A percentile compares a stretch with the other conserved stretches of the same genome.
phyloP scores from a whole-genome alignment of 192 early-diverging fungal species.

The Podila epigama region DNA sequence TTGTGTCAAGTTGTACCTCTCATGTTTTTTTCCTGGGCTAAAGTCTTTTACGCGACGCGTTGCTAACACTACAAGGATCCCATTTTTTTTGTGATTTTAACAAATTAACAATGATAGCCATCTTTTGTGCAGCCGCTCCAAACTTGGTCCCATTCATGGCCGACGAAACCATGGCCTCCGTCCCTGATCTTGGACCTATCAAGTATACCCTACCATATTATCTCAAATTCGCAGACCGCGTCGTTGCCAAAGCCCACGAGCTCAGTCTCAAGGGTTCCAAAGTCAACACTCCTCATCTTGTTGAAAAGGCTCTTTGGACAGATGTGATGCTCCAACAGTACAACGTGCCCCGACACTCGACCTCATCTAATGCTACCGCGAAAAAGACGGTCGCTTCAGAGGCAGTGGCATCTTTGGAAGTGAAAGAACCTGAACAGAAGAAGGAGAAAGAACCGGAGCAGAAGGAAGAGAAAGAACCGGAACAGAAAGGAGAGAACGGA shows the following conservation, averaged over 20 bases:
- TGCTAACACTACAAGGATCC: too few species aligned
- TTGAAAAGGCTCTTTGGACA: constrained; percentile 39
- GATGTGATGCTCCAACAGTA: constrained; percentile 38
- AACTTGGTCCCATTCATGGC: constrained; percentile 44
- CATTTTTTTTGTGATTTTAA: neutral
- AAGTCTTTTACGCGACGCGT: too few species aligned
- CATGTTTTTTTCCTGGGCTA: neutral
- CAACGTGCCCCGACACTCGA: too few species aligned
- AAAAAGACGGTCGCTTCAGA: too few species aligned
- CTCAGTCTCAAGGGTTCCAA: constrained; percentile 5
- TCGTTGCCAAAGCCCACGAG: constrained; percentile 25
- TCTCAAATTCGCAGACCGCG: constrained; percentile 39
- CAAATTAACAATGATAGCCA: constrained; percentile 3
- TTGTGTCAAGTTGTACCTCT: neutral
- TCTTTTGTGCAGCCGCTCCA: constrained; percentile 34
- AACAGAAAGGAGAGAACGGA: too few species aligned
- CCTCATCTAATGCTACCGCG: too few species aligned
- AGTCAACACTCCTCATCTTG: constrained; percentile 24
- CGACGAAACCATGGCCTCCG: constrained; percentile 46
- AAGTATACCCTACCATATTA: constrained; percentile 39
- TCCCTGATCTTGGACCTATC: constrained; percentile 40
- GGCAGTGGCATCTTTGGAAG: too few species aligned
- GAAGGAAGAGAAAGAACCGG: too few species aligned
- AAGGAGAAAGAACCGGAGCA: too few species aligned
- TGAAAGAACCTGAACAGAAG: too few species aligned